Evolutionary conservation across 192 early-diverging fungal genomes (phyloP).

Genomic region (Diversispora eburnea): DNA sequence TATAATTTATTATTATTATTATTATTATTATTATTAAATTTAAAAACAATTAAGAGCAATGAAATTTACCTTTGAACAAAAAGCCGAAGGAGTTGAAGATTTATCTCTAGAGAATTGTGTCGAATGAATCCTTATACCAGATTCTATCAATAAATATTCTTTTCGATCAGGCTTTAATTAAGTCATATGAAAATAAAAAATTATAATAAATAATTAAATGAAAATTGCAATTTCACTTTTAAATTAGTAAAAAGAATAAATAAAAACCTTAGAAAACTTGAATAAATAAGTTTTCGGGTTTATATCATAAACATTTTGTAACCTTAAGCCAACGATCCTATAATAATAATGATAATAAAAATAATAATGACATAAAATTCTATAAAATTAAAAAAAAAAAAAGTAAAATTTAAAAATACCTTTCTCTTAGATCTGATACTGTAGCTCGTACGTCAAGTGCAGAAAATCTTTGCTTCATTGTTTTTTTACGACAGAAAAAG

Average conservation of each 20-base stretch:
- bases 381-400: background rate
- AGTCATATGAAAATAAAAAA: background rate
- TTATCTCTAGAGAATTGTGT: constrained; percentile 89
- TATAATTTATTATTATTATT: too few relatives aligned
- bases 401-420: constrained; percentile 35
- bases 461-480: constrained; percentile 87
- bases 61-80: constrained; percentile 70
- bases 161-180: constrained; percentile 69
- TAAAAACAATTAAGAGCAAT: too few relatives aligned
- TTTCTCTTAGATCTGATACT: constrained; percentile 66
- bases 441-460: constrained; percentile 84
- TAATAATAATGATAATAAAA: constrained; percentile 5
- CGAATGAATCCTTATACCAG: constrained; percentile 89
- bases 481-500: background rate
- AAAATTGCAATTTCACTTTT: background rate
- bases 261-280: constrained; percentile 77
- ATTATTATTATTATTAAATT: too few relatives aligned
- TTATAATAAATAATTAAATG: background rate
- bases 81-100: constrained; percentile 75
- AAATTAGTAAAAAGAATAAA: background rate
- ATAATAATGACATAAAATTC: background rate
- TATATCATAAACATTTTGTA: constrained; percentile 96
- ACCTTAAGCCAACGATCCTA: constrained; percentile 76
- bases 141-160: constrained; percentile 86
- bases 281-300: constrained; percentile 84